Evolutionary conservation across 2,329 filamentous ascomycete species (phyloP).

Genomic region (Pestalotiopsis sp.): DNA sequence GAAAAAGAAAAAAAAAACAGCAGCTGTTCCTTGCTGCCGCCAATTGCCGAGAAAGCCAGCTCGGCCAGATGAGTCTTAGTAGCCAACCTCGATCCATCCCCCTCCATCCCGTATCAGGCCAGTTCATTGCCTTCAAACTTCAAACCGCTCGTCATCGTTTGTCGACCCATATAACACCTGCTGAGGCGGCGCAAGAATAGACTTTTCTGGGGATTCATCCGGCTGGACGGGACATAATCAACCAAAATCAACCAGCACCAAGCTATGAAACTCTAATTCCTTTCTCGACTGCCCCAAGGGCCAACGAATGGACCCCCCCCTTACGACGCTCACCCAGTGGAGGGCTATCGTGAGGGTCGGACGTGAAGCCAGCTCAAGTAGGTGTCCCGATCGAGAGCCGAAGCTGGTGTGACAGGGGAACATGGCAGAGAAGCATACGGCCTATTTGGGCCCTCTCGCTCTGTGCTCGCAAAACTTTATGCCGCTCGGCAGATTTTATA

Average conservation of each 20-base stretch:
- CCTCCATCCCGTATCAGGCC: neutral
- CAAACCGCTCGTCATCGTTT: neutral
- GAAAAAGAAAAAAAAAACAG: neutral
- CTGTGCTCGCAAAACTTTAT: neutral
- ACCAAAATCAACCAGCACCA: neutral
- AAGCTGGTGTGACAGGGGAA: neutral
- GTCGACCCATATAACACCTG: neutral
- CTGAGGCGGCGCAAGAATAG: slow-evolving; percentile 3
- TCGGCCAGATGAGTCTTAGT: neutral
- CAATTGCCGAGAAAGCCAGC: neutral
- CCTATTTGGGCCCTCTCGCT: neutral
- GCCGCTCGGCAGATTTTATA: slow-evolving; percentile 5
- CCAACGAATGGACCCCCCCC: neutral
- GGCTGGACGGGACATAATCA: slow-evolving; percentile 2
- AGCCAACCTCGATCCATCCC: neutral
- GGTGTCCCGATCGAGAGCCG: neutral
- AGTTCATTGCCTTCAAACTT: neutral
- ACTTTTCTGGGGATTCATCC: neutral
- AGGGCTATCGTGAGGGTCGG: neutral
- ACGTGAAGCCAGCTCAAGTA: neutral
- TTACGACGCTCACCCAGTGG: neutral
- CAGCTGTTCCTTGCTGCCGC: slow-evolving; percentile 3
- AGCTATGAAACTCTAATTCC: slow-evolving; percentile 2
- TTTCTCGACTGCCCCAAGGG: neutral
- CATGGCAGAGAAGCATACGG: neutral